phyloP scores from a whole-genome alignment of 164 flowering plant species.

The Protea cynaroides region DNA sequence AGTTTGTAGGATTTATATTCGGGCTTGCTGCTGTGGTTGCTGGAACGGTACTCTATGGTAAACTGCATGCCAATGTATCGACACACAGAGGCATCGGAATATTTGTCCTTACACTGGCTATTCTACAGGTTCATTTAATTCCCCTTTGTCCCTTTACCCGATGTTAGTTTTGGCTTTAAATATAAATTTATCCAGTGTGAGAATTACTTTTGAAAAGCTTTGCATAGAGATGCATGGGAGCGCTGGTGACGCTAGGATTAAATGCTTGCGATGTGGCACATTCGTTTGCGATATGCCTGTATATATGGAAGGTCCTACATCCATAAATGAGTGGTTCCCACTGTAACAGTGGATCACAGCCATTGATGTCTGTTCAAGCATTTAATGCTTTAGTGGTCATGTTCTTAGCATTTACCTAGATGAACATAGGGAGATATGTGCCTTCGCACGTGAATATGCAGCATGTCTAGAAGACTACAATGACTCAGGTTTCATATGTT shows the following conservation, averaged over 20 bases:
- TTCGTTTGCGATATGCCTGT: too few relatives aligned
- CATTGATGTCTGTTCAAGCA: too few relatives aligned
- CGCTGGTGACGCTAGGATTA: too few relatives aligned
- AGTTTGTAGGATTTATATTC: slow-evolving; percentile 57
- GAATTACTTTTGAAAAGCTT: too few relatives aligned
- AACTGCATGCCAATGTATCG: slow-evolving; percentile 27
- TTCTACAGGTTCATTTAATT: slow-evolving; percentile 59
- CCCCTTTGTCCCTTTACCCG: background rate
- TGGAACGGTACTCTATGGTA: slow-evolving; percentile 42
- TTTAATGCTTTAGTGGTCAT: too few relatives aligned
- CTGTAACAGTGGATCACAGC: too few relatives aligned
- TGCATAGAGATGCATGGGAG: background rate
- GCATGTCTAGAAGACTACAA: background rate
- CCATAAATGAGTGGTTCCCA: too few relatives aligned
- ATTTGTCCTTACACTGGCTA: slow-evolving; percentile 45
- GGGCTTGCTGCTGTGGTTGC: slow-evolving; percentile 50
- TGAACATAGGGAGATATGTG: background rate
- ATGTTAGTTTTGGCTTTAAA: background rate
- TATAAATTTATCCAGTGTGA: too few relatives aligned
- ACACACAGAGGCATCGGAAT: slow-evolving; percentile 71
- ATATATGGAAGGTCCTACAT: too few relatives aligned
- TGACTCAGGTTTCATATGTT: background rate
- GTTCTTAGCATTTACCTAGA: too few relatives aligned
- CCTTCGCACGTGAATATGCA: background rate
- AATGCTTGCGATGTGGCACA: too few relatives aligned